A percentile compares a stretch with the other conserved stretches of the same genome.
phyloP scores from a whole-genome alignment of 495 filamentous ascomycete species.

The Neurospora sp. region DNA sequence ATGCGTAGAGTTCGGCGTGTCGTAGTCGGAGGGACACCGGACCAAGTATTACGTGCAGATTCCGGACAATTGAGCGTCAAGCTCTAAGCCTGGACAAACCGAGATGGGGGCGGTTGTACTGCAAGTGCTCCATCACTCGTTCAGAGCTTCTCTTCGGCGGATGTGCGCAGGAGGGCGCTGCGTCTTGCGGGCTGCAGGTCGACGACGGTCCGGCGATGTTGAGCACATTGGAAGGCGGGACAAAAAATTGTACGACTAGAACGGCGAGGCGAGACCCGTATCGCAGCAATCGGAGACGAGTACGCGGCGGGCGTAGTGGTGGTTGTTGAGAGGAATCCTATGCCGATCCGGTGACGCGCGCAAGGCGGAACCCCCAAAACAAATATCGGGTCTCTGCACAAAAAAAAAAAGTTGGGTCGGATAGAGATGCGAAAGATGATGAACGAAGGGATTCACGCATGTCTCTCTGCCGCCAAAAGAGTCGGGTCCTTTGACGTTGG shows the following conservation, averaged over 20 bases:
- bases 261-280: not conserved
- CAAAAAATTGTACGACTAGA: not conserved
- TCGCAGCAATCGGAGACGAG: not conserved
- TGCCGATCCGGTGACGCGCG: not conserved
- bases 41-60: not conserved
- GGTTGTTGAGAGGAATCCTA: not conserved
- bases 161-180: slow-evolving; percentile 15
- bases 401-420: not conserved
- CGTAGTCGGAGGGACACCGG: not conserved
- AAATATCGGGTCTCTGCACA: not conserved
- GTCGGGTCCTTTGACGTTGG: slow-evolving; percentile 1
- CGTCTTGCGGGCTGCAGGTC: slow-evolving; percentile 17
- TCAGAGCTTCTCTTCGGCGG: slow-evolving; percentile 6
- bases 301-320: not conserved
- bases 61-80: not conserved
- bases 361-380: not conserved
- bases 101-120: slow-evolving; percentile 4
- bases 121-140: slow-evolving; percentile 25
- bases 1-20: not conserved
- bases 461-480: not conserved
- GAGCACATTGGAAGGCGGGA: slow-evolving; percentile 20
- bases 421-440: not conserved
- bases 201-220: slow-evolving; percentile 8
- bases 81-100: not conserved
- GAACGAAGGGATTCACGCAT: not conserved